Conservation (phyloP, 176 grass and related monocot species). For the Cymbopogon citratus region DNA sequence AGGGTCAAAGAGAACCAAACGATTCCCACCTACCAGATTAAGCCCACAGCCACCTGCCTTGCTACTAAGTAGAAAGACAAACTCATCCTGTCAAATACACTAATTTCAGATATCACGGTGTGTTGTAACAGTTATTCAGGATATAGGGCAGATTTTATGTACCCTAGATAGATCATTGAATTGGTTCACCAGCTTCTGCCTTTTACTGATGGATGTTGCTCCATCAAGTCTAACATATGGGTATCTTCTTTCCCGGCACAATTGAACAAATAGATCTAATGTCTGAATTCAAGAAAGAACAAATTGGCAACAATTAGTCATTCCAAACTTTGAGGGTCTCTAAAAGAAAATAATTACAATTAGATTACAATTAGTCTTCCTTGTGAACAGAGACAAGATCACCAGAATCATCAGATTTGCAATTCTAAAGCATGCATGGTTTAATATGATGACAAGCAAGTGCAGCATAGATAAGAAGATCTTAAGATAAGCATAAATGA, state of each 20-base stretch:
- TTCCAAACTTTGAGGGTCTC: constrained; percentile 13
- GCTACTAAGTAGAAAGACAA: constrained; percentile 90
- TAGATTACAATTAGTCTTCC: background rate
- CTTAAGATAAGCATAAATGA: constrained; percentile 23
- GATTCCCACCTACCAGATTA: constrained; percentile 97
- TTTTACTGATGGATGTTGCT: constrained; percentile 91
- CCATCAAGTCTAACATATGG: constrained; percentile 90
- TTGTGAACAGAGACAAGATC: constrained; percentile 23
- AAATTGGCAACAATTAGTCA: constrained; percentile 16
- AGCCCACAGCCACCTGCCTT: constrained; percentile 98
- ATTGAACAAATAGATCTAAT: constrained; percentile 88
- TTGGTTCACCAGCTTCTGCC: constrained; percentile 87
- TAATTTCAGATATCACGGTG: constrained; percentile 20
- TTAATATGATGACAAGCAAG: background rate
- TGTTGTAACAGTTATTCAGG: constrained; percentile 1
- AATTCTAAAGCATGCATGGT: background rate
- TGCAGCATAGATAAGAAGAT: background rate
- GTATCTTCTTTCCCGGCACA: constrained; percentile 96
- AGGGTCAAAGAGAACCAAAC: constrained; percentile 91
- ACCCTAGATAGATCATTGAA: constrained; percentile 94
- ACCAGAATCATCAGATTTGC: background rate
- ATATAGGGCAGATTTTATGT: constrained; percentile 16
- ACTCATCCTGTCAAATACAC: constrained; percentile 72
- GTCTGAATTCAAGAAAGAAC: constrained; percentile 51
- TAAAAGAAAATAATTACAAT: constrained; percentile 5